Evolutionary conservation across 2,329 filamentous ascomycete genomes (phyloP).

Genomic region (Myriosclerotinia scirpicola): DNA sequence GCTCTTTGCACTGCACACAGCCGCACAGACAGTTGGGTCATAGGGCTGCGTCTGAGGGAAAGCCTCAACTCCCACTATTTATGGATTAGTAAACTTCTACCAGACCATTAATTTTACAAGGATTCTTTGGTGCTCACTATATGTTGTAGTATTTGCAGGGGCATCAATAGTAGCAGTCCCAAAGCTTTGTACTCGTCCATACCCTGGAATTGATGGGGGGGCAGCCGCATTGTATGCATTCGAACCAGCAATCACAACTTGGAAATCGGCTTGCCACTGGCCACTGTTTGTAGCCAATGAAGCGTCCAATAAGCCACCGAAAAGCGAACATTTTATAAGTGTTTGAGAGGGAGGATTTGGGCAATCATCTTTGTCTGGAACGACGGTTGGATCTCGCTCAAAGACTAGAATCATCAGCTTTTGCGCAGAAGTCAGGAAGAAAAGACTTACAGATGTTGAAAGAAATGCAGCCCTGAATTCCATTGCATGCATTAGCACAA

Average conservation of each 20-base stretch:
- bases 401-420: constrained; percentile 13
- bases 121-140: constrained; percentile 24
- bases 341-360: constrained; percentile 21
- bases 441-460: constrained; percentile 20
- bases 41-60: constrained; percentile 39
- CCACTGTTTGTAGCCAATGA: constrained; percentile 19
- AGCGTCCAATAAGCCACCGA: constrained; percentile 19
- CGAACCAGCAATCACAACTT: constrained; percentile 23
- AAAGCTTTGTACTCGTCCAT: constrained; percentile 37
- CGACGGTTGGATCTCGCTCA: constrained; percentile 19
- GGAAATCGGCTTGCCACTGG: constrained; percentile 21
- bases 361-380: constrained; percentile 15
- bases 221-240: constrained; percentile 18
- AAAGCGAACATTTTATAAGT: constrained; percentile 23
- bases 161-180: constrained; percentile 39
- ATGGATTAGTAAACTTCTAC: constrained; percentile 1
- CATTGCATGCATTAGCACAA: constrained; percentile 22
- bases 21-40: constrained; percentile 39
- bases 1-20: constrained; percentile 33
- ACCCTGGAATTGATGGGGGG: constrained; percentile 31
- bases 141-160: constrained; percentile 35
- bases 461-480: constrained; percentile 21
- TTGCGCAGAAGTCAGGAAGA: not conserved
- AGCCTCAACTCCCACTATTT: constrained; percentile 33
- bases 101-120: no score